Conservation (phyloP, 495 filamentous ascomycete species). For the Gamarada debralockiae region DNA sequence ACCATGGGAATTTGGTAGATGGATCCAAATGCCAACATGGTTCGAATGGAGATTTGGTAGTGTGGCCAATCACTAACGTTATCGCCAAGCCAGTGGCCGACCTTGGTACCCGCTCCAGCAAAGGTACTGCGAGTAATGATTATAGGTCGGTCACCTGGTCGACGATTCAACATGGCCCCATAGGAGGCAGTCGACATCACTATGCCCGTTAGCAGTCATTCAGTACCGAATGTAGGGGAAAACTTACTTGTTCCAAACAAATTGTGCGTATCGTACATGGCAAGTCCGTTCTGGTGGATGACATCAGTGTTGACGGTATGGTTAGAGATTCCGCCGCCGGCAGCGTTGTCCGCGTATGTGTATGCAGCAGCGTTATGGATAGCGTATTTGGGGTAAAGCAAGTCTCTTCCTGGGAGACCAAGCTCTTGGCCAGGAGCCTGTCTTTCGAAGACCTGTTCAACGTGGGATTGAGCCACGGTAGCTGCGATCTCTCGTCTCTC, state of each 20-base stretch:
- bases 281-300: conserved; percentile 65
- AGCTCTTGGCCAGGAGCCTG: conserved; percentile 33
- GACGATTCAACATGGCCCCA: conserved; percentile 64
- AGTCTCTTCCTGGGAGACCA: conserved; percentile 59
- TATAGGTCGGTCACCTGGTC: conserved; percentile 64
- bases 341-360: conserved; percentile 36
- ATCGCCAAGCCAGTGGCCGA: conserved; percentile 89
- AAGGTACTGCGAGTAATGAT: conserved; percentile 86
- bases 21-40: conserved; percentile 68
- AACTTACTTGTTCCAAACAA: conserved; percentile 69
- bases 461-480: background rate
- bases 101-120: conserved; percentile 69
- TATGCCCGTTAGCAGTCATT: conserved; percentile 15
- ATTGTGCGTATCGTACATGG: conserved; percentile 82
- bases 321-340: conserved; percentile 60
- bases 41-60: conserved; percentile 65
- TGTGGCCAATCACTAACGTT: conserved; percentile 69
- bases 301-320: conserved; percentile 73
- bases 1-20: conserved; percentile 88
- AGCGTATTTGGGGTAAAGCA: conserved; percentile 68
- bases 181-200: conserved; percentile 74
- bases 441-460: conserved; percentile 1
- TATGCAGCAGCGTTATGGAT: conserved; percentile 66
- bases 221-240: background rate
- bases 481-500: conserved; percentile 5